Evolutionary conservation across 179 eudicot genomes (phyloP), one percentile per base, ranked within the genome.

Genomic region (Patellifolia procumbens): DNA sequence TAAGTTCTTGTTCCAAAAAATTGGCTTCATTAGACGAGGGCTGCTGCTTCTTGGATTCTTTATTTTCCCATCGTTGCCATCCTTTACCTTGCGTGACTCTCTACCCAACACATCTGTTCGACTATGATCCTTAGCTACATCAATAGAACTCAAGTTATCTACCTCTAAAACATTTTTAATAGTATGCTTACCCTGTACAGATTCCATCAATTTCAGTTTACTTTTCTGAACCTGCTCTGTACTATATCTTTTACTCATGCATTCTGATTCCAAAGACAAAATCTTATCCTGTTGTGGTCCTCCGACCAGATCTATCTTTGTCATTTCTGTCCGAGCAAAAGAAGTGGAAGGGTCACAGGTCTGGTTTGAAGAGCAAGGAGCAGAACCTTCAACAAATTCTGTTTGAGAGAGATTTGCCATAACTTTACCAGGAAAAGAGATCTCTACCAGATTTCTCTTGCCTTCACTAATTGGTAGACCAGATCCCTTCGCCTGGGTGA

Each of bases 351-450:
- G 65, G 13, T 45, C 58, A 48, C 67, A 61, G 56, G 66, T 75
- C 76, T 74, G 74, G 61, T 87, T 73, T 63, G 76, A 76, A 28
- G 76, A 67, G 75, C 72, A 59, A 37, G 43, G 64, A 60, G 79
- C 58, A 48, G 77, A 26, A 42, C 62, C 73, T 62, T 82, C 74
- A 65, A 34, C 76, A 46, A 78, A 75, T 63, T 73, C 80, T 28
- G 79, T 80, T 80, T 77, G 83, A 28, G 85, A 74, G 66, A 74
- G 67, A 70, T 76, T 80, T 42, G 83, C 85, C 69, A 79, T 46
- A 71, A 83, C 73, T 62, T 61, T 81, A 68, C 84, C 88, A 51
- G 89, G 91, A 67, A 86, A 83, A 34, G 92, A 81, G 75, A 85
- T 78, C 77, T 87, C 86, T 56, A 84, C 76, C 63, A 80, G 46